These are phyloP conservation scores for Talaromyces sp. DNA, from an alignment of 2,329 filamentous ascomycete species.

Conservation along the genomic window DNA sequence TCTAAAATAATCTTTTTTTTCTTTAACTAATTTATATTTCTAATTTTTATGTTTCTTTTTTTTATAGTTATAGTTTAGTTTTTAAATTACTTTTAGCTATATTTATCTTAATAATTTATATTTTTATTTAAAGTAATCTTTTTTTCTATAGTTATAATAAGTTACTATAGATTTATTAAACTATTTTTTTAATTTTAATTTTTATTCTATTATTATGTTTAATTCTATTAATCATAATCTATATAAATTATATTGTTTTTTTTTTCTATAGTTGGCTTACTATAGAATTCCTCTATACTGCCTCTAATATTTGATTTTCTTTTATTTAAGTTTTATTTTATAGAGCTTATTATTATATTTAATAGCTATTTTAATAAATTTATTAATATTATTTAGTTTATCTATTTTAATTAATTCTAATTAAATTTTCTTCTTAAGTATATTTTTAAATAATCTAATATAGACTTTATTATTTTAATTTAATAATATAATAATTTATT, in stretches of 20 bases:
- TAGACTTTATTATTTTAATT: too few species aligned
- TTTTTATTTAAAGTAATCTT: too few species aligned
- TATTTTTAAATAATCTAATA: too few species aligned
- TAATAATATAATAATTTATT: too few species aligned
- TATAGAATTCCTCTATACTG: not conserved
- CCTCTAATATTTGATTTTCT: not conserved
- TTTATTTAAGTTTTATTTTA: not conserved
- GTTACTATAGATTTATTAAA: too few species aligned
- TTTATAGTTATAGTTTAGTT: not conserved
- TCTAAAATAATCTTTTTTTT: too few species aligned
- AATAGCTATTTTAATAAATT: not conserved
- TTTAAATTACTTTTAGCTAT: too few species aligned
- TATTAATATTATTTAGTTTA: not conserved
- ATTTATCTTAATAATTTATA: too few species aligned
- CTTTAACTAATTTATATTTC: not conserved
- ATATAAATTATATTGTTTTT: not conserved
- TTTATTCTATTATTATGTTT: too few species aligned
- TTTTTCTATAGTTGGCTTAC: not conserved
- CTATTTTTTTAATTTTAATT: too few species aligned
- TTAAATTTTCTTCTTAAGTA: not conserved
- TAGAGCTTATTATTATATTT: not conserved
- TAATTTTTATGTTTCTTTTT: not conserved
- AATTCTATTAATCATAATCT: not conserved
- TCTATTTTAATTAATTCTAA: not conserved
- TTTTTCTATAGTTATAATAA: too few species aligned